Evolutionary conservation across 1,284 basidiomycete genomes (phyloP).

Genomic region (Phellinidium pouzarii): DNA sequence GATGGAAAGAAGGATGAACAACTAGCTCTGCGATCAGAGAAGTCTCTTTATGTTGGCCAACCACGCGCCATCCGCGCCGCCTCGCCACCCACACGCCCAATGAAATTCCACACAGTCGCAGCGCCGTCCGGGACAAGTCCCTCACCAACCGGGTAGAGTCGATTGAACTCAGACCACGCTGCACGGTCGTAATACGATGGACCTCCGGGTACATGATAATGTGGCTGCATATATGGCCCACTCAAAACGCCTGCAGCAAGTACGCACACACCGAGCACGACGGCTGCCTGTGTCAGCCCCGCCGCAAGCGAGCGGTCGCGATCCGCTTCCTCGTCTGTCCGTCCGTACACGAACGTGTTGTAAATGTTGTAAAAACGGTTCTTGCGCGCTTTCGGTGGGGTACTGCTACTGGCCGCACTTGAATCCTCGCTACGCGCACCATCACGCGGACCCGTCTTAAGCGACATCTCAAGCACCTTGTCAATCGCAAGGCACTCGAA

Average conservation of each 20-base stretch:
- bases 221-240: conserved; percentile 51
- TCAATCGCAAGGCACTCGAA: conserved; percentile 74
- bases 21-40: neutral
- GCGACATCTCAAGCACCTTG: conserved; percentile 52
- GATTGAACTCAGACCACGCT: conserved; percentile 72
- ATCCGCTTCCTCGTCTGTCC: conserved; percentile 24
- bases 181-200: conserved; percentile 69
- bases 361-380: conserved; percentile 75
- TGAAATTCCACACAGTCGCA: conserved; percentile 50
- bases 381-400: conserved; percentile 24
- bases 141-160: conserved; percentile 58
- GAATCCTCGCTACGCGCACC: conserved; percentile 15
- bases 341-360: conserved; percentile 70
- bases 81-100: conserved; percentile 58
- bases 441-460: conserved; percentile 31
- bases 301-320: conserved; percentile 24
- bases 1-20: neutral
- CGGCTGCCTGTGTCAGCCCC: conserved; percentile 36
- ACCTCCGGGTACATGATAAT: conserved; percentile 56
- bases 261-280: conserved; percentile 52
- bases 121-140: conserved; percentile 48
- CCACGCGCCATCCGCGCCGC: conserved; percentile 66
- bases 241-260: conserved; percentile 42
- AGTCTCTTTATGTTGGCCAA: conserved; percentile 49
- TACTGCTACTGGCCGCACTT: conserved; percentile 8